phyloP scores from a whole-genome alignment of 2,329 filamentous ascomycete genomes.

The Botrytis elliptica region DNA sequence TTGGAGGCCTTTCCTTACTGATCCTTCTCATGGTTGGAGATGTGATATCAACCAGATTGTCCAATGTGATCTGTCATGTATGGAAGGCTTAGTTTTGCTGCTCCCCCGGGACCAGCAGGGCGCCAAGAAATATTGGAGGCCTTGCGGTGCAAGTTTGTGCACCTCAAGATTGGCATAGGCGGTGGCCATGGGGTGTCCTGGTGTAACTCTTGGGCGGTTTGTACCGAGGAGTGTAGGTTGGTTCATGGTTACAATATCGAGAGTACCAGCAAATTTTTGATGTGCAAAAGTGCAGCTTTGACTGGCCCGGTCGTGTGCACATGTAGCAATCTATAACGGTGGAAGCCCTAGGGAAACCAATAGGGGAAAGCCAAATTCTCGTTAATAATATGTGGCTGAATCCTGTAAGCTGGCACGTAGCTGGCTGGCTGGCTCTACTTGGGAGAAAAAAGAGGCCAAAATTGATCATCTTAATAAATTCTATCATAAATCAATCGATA shows the following conservation, averaged over 20 bases:
- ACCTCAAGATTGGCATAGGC: not conserved
- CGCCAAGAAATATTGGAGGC: conserved; percentile 2
- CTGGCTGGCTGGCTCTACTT: not conserved
- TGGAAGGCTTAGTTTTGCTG: not conserved
- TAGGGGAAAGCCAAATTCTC: not conserved
- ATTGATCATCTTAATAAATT: too few relatives aligned
- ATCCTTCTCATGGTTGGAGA: not conserved
- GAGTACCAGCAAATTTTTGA: not conserved
- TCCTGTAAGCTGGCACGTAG: not conserved
- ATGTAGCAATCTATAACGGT: not conserved
- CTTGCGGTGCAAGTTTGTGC: not conserved
- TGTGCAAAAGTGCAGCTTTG: not conserved
- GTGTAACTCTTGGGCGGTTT: not conserved
- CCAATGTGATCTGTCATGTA: not conserved
- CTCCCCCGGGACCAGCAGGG: not conserved
- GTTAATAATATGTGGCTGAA: not conserved
- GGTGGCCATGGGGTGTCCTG: not conserved
- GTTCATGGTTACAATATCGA: not conserved
- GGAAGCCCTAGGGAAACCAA: not conserved
- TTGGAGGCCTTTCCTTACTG: not conserved
- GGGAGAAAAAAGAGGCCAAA: too few relatives aligned
- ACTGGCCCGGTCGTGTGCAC: not conserved
- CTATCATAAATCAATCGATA: too few relatives aligned
- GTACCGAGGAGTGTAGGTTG: not conserved
- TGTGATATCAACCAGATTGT: not conserved